Evolutionary conservation across 805 yeast species (phyloP).

Genomic region (Metschnikowia corniflorae): DNA sequence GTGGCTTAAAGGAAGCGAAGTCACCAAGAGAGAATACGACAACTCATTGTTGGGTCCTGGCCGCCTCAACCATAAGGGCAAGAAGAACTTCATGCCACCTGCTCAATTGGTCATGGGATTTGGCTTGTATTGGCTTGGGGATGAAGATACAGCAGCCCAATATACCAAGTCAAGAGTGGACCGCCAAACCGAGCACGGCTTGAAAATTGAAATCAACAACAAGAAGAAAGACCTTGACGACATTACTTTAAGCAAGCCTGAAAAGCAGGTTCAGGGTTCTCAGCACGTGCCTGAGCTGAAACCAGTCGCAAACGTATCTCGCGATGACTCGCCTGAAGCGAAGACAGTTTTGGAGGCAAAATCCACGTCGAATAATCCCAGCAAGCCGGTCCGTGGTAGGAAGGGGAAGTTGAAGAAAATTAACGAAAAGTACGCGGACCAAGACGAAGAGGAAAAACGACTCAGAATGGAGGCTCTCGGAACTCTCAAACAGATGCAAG

Average conservation of each 20-base stretch:
- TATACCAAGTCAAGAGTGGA: constrained; percentile 25
- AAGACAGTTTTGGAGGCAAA: background rate
- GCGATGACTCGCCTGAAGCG: background rate
- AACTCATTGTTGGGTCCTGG: constrained; percentile 61
- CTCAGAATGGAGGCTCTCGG: constrained; percentile 81
- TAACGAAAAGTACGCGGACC: constrained; percentile 79
- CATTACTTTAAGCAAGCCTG: constrained; percentile 6
- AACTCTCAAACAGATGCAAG: constrained; percentile 60
- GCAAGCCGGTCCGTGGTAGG: constrained; percentile 65
- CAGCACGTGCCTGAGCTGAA: background rate
- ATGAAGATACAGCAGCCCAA: constrained; percentile 47
- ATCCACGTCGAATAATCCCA: constrained; percentile 15
- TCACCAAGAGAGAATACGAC: constrained; percentile 67
- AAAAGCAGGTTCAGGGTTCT: too few species aligned
- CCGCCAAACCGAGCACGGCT: constrained; percentile 37
- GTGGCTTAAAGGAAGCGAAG: constrained; percentile 68
- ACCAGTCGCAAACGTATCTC: background rate
- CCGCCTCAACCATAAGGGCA: constrained; percentile 50
- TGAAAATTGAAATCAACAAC: constrained; percentile 32
- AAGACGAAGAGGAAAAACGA: constrained; percentile 83
- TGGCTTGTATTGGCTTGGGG: constrained; percentile 72
- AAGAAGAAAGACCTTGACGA: constrained; percentile 37
- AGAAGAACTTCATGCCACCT: constrained; percentile 65
- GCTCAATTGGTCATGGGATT: constrained; percentile 88
- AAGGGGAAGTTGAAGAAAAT: constrained; percentile 81